Evolutionary conservation across 345 rosid species (phyloP), one percentile per base, ranked within the genome.

Genomic region (Tarenaya hassleriana): DNA sequence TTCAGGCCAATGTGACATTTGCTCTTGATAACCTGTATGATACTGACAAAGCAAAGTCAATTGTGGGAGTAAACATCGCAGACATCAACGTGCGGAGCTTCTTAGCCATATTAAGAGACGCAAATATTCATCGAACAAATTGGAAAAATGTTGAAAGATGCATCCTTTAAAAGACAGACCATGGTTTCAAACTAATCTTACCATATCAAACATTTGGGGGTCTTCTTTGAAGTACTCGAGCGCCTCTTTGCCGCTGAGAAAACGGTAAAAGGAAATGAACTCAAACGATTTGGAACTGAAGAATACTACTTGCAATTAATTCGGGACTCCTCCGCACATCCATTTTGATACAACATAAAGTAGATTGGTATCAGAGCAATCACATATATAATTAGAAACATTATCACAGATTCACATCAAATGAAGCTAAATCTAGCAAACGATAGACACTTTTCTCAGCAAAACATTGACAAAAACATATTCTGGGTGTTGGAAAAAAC

Each of bases 1-100:
- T 72, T 84, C 94, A 17, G 98, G 96, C 98, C 98, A 92, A 61
- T 71, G 86, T 8, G 79, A 72, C 98, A 92, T 92, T 73, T 92
- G 96, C 58, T 89, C 84, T 58, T 85, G 90, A 71, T 92, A 92
- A 48, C 98, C 94, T 54, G 90, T 48, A 70, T 92, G 98, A 79
- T 88, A 92, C 98, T 92, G 73, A n/a, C 44, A 56, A 70, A 34
- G 52, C 60, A 54, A 0, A 44, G 10, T 14, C 49, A 50, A 39
- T 49, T 41, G 10, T 13, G 5, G 4, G 0, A 17, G 10, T 13
- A 34, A 10, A 13, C 17, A 33, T 33, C 3, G n/a, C n/a, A n/a
- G n/a, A n/a, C n/a, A n/a, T n/a, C n/a, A n/a, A n/a, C n/a, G n/a
- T n/a, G n/a, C n/a, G n/a, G n/a, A n/a, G n/a, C n/a, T n/a, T n/a